phyloP scores from a whole-genome alignment of 2,329 filamentous ascomycete species.

The Pseudogymnoascus sp. region DNA sequence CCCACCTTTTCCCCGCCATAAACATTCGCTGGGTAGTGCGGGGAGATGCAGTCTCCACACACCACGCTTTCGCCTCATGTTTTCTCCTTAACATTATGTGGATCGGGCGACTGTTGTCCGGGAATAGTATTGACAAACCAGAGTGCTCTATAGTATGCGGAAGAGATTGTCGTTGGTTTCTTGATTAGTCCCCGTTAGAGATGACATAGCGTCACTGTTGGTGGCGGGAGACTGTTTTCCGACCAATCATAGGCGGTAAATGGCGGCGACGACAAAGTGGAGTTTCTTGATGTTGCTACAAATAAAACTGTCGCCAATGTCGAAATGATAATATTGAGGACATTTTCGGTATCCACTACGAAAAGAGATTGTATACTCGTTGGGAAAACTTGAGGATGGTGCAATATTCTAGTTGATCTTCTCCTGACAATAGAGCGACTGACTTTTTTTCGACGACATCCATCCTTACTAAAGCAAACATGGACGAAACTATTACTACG shows the following conservation, averaged over 20 bases:
- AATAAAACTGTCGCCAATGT: background rate
- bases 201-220: background rate
- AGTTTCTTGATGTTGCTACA: background rate
- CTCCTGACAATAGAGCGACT: background rate
- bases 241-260: background rate
- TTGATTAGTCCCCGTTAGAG: background rate
- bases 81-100: background rate
- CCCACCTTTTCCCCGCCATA: constrained; percentile 3
- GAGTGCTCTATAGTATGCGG: background rate
- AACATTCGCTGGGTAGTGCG: background rate
- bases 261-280: background rate
- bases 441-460: background rate
- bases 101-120: constrained; percentile 7
- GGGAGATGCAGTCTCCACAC: background rate
- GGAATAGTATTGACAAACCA: background rate
- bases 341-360: background rate
- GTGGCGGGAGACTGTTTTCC: background rate
- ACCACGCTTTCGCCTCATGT: background rate
- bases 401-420: background rate
- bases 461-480: background rate
- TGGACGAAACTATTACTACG: constrained; percentile 7
- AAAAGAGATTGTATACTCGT: background rate
- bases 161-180: background rate
- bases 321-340: background rate
- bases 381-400: background rate